Evolutionary conservation across 2,329 filamentous ascomycete species (phyloP).

Genomic region (Parafenestella ontariensis): DNA sequence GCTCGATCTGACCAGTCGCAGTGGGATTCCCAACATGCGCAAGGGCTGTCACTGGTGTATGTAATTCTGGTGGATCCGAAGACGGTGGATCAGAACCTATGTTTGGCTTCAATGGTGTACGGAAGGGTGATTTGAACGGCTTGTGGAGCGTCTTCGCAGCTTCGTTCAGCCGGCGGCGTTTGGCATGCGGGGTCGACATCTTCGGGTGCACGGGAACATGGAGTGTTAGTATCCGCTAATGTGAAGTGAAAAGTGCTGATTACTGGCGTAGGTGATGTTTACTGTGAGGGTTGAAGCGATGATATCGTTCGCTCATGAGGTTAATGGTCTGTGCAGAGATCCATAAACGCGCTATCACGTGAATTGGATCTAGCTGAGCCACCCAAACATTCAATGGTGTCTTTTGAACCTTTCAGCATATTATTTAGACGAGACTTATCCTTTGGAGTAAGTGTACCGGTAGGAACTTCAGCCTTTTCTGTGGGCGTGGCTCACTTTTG

Average conservation of each 20-base stretch:
- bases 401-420: no score
- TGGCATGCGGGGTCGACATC: slow-evolving; percentile 62
- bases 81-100: slow-evolving; percentile 32
- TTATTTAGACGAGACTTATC: no score
- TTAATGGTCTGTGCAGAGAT: neutral
- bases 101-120: slow-evolving; percentile 50
- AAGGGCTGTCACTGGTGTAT: slow-evolving; percentile 3
- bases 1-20: neutral
- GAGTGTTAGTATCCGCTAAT: neutral
- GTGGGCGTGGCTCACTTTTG: no score
- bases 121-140: slow-evolving; percentile 76
- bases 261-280: neutral
- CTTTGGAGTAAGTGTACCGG: no score
- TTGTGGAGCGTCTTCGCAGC: slow-evolving; percentile 67
- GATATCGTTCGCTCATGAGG: neutral
- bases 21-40: neutral
- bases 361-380: neutral
- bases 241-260: neutral
- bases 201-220: slow-evolving; percentile 23
- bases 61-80: slow-evolving; percentile 30
- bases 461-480: no score
- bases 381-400: no score
- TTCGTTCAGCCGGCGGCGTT: slow-evolving; percentile 69
- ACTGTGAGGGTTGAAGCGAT: neutral
- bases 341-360: slow-evolving; percentile 4